Conservation (phyloP, 805 yeast species). For the Wickerhamomyces xylosicus region DNA sequence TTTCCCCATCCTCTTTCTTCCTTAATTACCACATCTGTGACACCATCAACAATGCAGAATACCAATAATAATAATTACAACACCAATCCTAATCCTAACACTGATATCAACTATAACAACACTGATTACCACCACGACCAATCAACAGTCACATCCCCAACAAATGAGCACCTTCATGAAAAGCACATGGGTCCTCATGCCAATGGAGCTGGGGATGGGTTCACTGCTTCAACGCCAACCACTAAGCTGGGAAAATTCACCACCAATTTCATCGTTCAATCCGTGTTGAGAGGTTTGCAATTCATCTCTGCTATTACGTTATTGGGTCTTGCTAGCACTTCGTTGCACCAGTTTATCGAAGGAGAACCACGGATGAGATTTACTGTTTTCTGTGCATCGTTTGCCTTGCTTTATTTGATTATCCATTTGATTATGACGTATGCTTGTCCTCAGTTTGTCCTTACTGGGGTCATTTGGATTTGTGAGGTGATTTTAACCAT, state of each 20-base stretch:
- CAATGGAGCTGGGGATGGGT: background rate
- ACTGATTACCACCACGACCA: too few relatives aligned
- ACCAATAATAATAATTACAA: too few relatives aligned
- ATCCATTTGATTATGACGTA: slow-evolving; percentile 13
- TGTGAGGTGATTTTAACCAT: slow-evolving; percentile 20
- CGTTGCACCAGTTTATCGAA: slow-evolving; percentile 14
- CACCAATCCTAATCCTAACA: too few relatives aligned
- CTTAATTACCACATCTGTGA: too few relatives aligned
- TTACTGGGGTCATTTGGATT: slow-evolving; percentile 18
- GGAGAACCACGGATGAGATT: slow-evolving; percentile 22
- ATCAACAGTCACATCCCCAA: slow-evolving; percentile 15
- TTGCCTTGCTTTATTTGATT: slow-evolving; percentile 21
- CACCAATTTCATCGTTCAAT: slow-evolving; percentile 6
- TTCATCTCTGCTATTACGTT: slow-evolving; percentile 20
- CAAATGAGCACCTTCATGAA: slow-evolving; percentile 9
- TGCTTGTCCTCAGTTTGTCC: slow-evolving; percentile 12
- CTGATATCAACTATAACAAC: too few relatives aligned
- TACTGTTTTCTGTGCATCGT: slow-evolving; percentile 20
- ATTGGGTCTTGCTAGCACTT: slow-evolving; percentile 20
- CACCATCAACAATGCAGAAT: too few relatives aligned
- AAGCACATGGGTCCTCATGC: slow-evolving; percentile 4
- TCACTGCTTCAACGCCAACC: background rate
- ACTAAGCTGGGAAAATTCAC: background rate
- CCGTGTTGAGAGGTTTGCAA: slow-evolving; percentile 15
- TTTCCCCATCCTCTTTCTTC: too few relatives aligned